Base-by-base conservation (phyloP, 495 filamentous ascomycete species). In the Penicillium lividum region DNA sequence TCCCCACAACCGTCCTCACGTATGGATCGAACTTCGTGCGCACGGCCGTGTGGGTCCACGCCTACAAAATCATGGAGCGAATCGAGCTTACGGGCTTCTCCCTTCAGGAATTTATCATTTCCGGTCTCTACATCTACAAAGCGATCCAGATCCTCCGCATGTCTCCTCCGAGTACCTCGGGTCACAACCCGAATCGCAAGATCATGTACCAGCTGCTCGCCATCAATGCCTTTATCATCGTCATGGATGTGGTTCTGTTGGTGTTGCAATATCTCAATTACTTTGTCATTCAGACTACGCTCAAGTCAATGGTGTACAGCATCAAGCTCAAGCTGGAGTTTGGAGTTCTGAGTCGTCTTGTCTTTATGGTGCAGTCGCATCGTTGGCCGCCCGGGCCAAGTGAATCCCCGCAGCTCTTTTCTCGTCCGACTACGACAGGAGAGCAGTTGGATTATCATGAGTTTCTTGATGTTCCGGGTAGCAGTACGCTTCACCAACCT, bases 101-200 rank as follows among this genome's bases (percentile, higher is more conserved):
- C 46, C 40, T 78, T 8, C 80, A 84, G 60, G 81, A 84, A 56
- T 61, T 74, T 44, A 66, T 78, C 38, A 74, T 84, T 51, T 82
- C 81, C 3, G 72, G 72, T 10, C 54, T 83, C 5, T 84, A 82
- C 59, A 72, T 82, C 27, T 75, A 65, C 63, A 73, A 76, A 49
- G 77, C 74, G 11, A 60, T 66, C 44, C 67, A 53, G 38, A 67
- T 80, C 10, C 68, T 80, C 1, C 68, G 72, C 45, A 67, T 70
- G 7, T 56, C 70, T 6, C 63, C 62, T 4, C 71, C 56, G 27
- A 52, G 62, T 10, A 56, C 31, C 40, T 46, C 45, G 36, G 53
- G 62, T n/a, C 54, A 59, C 40, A 58, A 71, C 51, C 55, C 62
- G n/a, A 71, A 67, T 31, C 48, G 63, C 54, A 31, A 63, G 1